These are phyloP conservation scores for Rhizoclosmatium sp. DNA, from an alignment of 192 early-diverging fungal genomes.

Conservation along the genomic window DNA sequence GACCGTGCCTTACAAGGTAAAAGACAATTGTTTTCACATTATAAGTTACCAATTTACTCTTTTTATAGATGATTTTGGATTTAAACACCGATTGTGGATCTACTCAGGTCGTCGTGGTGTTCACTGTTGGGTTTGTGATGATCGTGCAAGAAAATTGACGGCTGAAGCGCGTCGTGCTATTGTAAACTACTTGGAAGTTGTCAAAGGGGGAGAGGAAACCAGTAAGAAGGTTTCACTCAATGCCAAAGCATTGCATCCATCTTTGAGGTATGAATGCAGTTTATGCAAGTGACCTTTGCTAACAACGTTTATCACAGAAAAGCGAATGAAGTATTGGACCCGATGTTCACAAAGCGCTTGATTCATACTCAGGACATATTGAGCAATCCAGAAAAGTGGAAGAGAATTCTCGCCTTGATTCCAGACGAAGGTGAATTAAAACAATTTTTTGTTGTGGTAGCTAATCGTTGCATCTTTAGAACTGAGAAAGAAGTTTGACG, in stretches of 20 bases:
- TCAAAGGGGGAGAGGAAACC: constrained; percentile 77
- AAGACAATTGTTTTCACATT: constrained; percentile 17
- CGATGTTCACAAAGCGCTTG: constrained; percentile 77
- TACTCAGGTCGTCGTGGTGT: constrained; percentile 96
- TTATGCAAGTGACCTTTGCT: no score
- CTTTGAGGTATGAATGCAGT: constrained; percentile 57
- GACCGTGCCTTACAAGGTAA: constrained; percentile 74
- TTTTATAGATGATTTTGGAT: constrained; percentile 90
- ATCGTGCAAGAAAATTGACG: constrained; percentile 79
- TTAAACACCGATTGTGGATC: constrained; percentile 91
- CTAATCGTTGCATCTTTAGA: neutral
- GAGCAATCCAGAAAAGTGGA: constrained; percentile 67
- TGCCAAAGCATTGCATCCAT: constrained; percentile 74
- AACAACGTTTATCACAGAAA: neutral
- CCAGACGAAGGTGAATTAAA: constrained; percentile 72
- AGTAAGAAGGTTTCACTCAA: constrained; percentile 71
- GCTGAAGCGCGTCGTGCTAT: constrained; percentile 83
- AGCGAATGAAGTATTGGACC: constrained; percentile 62
- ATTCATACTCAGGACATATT: constrained; percentile 81
- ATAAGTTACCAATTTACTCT: neutral
- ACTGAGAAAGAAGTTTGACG: constrained; percentile 33
- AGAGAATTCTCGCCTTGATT: constrained; percentile 77
- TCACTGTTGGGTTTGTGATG: constrained; percentile 98
- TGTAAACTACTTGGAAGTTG: constrained; percentile 81
- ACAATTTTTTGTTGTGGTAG: neutral